Percentiles rank a stretch among this genome's conserved stretches.
Evolutionary conservation across 2,329 filamentous ascomycete species (phyloP).

Genomic region (Eurotiales sp.): DNA sequence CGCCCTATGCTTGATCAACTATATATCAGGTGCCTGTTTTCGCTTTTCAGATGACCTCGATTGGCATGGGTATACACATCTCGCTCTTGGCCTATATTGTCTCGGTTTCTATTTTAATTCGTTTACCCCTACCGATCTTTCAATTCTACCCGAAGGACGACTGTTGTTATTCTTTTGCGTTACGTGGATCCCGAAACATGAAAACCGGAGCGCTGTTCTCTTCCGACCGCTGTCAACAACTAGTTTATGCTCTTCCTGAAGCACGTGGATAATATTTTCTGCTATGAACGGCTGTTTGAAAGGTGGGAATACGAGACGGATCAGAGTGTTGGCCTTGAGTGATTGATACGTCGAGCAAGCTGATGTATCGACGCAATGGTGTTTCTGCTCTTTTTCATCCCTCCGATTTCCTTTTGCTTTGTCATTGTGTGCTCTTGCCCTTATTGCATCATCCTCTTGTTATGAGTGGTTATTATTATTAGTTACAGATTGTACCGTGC

Average conservation of each 20-base stretch:
- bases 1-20: background rate
- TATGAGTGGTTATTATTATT: background rate
- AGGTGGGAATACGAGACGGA: slow-evolving; percentile 9
- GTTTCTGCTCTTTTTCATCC: too few species aligned
- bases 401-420: background rate
- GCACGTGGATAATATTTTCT: slow-evolving; percentile 10
- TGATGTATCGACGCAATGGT: background rate
- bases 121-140: slow-evolving; percentile 1
- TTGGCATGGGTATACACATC: background rate
- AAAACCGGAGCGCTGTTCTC: slow-evolving; percentile 13
- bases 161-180: slow-evolving; percentile 3
- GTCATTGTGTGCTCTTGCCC: background rate
- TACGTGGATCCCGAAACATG: slow-evolving; percentile 11
- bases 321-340: slow-evolving; percentile 10
- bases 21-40: background rate
- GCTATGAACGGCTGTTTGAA: slow-evolving; percentile 14
- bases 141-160: too few species aligned
- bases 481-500: background rate
- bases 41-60: background rate
- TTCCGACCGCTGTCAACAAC: slow-evolving; percentile 8
- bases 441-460: background rate
- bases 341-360: background rate
- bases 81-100: background rate
- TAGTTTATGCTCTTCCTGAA: slow-evolving; percentile 16
- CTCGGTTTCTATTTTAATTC: background rate